Evolutionary conservation across 108 stramenopile species (phyloP).

Genomic region (Poteriospumella lacustris): DNA sequence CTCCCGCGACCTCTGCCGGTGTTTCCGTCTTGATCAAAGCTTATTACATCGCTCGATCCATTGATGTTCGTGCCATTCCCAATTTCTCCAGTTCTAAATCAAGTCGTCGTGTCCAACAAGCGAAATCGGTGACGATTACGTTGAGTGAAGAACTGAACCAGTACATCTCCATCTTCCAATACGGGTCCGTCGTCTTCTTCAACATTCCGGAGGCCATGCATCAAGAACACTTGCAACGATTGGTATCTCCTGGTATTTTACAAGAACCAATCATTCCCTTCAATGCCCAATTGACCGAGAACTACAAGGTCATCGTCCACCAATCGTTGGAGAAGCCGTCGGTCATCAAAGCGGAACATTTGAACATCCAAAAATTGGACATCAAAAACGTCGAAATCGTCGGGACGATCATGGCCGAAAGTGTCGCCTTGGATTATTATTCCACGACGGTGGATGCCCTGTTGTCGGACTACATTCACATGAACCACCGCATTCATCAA

Average conservation of each 20-base stretch:
- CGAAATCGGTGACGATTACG: background rate
- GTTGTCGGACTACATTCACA: constrained; percentile 63
- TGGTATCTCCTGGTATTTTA: constrained; percentile 65
- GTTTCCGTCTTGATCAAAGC: background rate
- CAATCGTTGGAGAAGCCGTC: constrained; percentile 46
- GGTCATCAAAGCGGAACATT: constrained; percentile 61
- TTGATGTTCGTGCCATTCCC: background rate
- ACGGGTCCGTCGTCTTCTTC: constrained; percentile 81
- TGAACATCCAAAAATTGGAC: constrained; percentile 71
- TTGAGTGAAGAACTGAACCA: constrained; percentile 40
- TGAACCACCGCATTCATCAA: constrained; percentile 68
- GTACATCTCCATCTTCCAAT: constrained; percentile 76
- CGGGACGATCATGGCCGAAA: constrained; percentile 78
- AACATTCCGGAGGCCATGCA: constrained; percentile 66
- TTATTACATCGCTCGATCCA: background rate
- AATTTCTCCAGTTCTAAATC: background rate
- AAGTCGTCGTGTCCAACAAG: background rate
- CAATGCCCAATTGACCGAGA: too few relatives aligned
- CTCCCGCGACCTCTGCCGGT: too few relatives aligned
- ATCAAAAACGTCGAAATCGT: constrained; percentile 83
- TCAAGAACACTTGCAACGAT: constrained; percentile 55
- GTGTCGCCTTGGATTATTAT: constrained; percentile 81
- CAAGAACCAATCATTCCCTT: too few relatives aligned
- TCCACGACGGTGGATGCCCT: constrained; percentile 77
- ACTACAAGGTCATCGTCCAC: constrained; percentile 52